A percentile compares a stretch with the other conserved stretches of the same genome.
Evolutionary conservation across 768 basidiomycete genomes (phyloP).

Genomic region (Terana coerulea): DNA sequence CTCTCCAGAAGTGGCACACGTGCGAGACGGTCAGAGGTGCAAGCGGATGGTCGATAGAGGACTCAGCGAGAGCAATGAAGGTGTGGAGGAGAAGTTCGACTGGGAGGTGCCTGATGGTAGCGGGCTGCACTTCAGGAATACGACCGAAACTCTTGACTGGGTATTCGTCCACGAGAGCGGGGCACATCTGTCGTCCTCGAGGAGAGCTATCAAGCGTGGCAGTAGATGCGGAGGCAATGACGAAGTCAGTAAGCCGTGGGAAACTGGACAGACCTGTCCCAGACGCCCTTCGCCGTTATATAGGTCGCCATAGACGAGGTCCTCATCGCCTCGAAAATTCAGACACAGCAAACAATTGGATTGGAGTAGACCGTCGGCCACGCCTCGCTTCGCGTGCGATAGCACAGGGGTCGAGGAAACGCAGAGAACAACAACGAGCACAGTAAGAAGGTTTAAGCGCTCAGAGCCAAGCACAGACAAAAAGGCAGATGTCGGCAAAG

Average conservation of each 20-base stretch:
- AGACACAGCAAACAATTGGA: neutral
- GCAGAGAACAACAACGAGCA: neutral
- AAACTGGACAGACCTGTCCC: neutral
- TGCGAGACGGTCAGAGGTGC: constrained; percentile 45
- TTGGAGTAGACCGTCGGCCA: neutral
- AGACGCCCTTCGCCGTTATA: neutral
- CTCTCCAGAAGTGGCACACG: constrained; percentile 60
- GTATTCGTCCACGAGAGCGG: neutral
- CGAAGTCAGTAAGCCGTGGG: constrained; percentile 1
- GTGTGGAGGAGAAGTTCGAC: constrained; percentile 62
- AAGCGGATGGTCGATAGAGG: constrained; percentile 33
- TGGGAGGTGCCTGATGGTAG: constrained; percentile 38
- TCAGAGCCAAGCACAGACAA: neutral
- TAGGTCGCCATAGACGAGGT: neutral
- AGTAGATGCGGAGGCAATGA: neutral
- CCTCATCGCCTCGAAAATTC: neutral
- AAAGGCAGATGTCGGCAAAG: neutral
- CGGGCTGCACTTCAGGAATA: neutral
- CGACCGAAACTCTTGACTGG: neutral
- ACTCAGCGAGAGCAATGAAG: constrained; percentile 39
- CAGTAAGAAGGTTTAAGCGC: neutral
- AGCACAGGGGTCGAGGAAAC: neutral
- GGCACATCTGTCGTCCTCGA: neutral
- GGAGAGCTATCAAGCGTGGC: too few relatives aligned
- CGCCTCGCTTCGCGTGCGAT: neutral